Percentiles rank a stretch among this genome's conserved stretches.
These are phyloP conservation scores for Babesia gibsoni DNA, from an alignment of 169 alveolate species.

Conservation along the genomic window DNA sequence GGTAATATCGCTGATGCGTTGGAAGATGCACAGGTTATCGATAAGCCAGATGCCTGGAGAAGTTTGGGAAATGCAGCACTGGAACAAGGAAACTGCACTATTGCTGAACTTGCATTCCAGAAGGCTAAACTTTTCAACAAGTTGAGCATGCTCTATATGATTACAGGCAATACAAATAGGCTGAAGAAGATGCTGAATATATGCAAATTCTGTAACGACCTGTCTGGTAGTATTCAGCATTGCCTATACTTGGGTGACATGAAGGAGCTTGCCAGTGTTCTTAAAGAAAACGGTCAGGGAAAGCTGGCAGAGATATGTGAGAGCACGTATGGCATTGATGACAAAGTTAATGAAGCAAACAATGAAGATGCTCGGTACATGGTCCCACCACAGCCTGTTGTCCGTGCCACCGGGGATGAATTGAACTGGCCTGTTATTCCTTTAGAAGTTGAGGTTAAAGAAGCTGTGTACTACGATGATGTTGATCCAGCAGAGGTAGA, in stretches of 20 bases:
- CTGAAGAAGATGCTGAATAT: slow-evolving; percentile 72
- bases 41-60: slow-evolving; percentile 67
- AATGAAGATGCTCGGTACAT: slow-evolving; percentile 42
- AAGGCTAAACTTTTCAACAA: slow-evolving; percentile 83
- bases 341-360: background rate
- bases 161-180: slow-evolving; percentile 81
- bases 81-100: slow-evolving; percentile 79
- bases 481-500: slow-evolving; percentile 26
- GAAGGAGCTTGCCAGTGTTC: slow-evolving; percentile 32
- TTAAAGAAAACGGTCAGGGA: slow-evolving; percentile 32
- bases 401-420: slow-evolving; percentile 30
- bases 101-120: slow-evolving; percentile 85
- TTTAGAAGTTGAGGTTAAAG: background rate
- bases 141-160: slow-evolving; percentile 80
- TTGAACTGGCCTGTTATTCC: slow-evolving; percentile 24
- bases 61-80: slow-evolving; percentile 68
- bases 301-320: slow-evolving; percentile 43
- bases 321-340: slow-evolving; percentile 11
- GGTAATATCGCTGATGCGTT: slow-evolving; percentile 67
- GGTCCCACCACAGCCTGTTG: slow-evolving; percentile 59
- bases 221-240: slow-evolving; percentile 28
- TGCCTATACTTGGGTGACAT: slow-evolving; percentile 50
- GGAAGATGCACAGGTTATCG: slow-evolving; percentile 67
- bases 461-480: slow-evolving; percentile 2
- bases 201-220: slow-evolving; percentile 64